Evolutionary conservation across 2,329 filamentous ascomycete species (phyloP).

Genomic region (Chaetomiaceae sp.): DNA sequence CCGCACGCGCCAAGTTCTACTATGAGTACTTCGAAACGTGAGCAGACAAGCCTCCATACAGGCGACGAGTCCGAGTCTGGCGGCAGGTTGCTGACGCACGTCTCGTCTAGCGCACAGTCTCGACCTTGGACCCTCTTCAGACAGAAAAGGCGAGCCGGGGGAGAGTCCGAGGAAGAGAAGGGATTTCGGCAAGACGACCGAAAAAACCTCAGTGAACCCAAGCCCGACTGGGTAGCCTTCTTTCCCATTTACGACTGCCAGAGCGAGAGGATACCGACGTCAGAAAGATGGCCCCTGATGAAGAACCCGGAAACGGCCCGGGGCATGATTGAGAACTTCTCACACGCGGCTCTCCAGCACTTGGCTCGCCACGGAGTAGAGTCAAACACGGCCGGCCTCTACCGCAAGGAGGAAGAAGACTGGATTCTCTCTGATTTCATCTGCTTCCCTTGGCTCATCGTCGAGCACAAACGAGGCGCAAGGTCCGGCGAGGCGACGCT

Average conservation of each 20-base stretch:
- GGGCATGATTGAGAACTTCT: neutral
- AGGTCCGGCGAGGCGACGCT: neutral
- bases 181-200: neutral
- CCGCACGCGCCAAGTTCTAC: neutral
- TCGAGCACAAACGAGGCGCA: neutral
- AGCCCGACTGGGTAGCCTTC: constrained; percentile 2
- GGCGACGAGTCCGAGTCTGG: neutral
- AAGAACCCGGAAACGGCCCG: neutral
- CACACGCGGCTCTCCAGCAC: neutral
- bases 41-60: neutral
- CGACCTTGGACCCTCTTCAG: constrained; percentile 1
- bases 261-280: neutral
- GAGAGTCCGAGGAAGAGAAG: neutral
- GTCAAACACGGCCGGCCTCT: neutral
- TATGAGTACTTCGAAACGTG: neutral
- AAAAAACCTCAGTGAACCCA: neutral
- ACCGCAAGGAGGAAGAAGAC: neutral
- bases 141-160: neutral
- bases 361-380: neutral
- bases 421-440: neutral
- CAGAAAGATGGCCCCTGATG: neutral
- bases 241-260: neutral
- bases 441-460: constrained; percentile 9
- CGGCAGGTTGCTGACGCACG: too few species aligned
- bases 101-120: neutral